These are phyloP conservation scores for Mitragyna speciosa DNA, from an alignment of 257 asterid species.

Conservation along the genomic window DNA sequence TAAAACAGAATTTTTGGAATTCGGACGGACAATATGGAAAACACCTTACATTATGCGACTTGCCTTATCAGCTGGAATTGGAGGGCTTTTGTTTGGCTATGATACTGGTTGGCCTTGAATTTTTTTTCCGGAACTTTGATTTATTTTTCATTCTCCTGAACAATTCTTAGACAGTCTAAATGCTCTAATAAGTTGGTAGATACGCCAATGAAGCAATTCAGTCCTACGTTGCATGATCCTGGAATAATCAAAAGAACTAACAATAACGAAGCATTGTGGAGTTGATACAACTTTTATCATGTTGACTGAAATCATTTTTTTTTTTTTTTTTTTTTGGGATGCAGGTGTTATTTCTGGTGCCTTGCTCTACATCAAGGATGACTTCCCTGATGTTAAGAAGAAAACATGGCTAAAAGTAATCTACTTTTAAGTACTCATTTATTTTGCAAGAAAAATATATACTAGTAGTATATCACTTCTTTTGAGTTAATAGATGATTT, in stretches of 20 bases:
- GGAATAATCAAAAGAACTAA: not conserved
- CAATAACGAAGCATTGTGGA: not conserved
- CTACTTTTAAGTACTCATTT: not conserved
- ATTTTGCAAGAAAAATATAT: too few species aligned
- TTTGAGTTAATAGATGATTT: not conserved
- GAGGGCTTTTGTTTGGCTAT: slow-evolving; percentile 77
- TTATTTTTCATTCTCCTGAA: too few species aligned
- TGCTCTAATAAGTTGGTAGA: not conserved
- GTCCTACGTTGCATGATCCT: not conserved
- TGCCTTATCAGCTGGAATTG: slow-evolving; percentile 81
- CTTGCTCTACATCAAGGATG: slow-evolving; percentile 67
- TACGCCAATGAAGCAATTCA: not conserved
- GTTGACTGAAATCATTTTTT: not conserved
- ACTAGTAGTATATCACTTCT: too few species aligned
- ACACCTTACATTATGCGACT: slow-evolving; percentile 75
- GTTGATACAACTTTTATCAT: not conserved
- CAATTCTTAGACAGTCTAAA: too few species aligned
- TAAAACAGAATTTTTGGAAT: slow-evolving; percentile 64
- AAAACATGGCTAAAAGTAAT: slow-evolving; percentile 68
- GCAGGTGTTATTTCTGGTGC: slow-evolving; percentile 92
- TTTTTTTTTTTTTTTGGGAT: too few species aligned
- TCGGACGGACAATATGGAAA: slow-evolving; percentile 61
- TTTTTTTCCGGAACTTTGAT: not conserved
- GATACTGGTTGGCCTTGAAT: slow-evolving; percentile 53
- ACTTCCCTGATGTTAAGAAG: slow-evolving; percentile 45